Conservation (phyloP, 2,329 filamentous ascomycete species). For the Neonectria magnoliae region DNA sequence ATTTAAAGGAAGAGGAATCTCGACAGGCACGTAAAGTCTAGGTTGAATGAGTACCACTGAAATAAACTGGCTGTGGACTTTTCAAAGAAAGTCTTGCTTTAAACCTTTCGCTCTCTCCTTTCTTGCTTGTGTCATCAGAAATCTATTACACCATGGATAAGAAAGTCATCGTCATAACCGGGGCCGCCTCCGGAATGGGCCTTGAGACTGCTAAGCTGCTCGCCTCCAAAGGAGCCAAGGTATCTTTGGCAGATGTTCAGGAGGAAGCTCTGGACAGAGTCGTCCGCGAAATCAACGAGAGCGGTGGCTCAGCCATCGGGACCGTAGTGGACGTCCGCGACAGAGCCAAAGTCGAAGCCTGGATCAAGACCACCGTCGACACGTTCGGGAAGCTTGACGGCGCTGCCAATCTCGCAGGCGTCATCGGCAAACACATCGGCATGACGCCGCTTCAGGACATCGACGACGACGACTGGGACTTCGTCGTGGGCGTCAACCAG, state of each 20-base stretch:
- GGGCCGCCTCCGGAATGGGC: conserved; percentile 4
- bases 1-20: neutral
- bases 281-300: neutral
- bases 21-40: too few species aligned
- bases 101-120: too few species aligned
- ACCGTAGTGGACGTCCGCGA: neutral
- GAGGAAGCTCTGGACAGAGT: neutral
- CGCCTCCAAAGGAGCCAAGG: conserved; percentile 2
- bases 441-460: neutral
- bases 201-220: conserved; percentile 1
- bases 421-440: conserved; percentile 8
- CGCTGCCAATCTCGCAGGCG: conserved; percentile 9
- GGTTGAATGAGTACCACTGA: too few species aligned
- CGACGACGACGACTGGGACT: conserved; percentile 15
- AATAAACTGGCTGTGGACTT: too few species aligned
- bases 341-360: neutral
- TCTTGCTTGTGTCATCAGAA: too few species aligned
- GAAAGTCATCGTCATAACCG: conserved; percentile 15
- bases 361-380: conserved; percentile 1
- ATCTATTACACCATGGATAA: neutral
- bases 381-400: conserved; percentile 6
- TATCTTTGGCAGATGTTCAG: conserved; percentile 9
- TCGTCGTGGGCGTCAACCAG: conserved; percentile 9
- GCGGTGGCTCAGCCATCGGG: neutral
- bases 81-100: too few species aligned